Base-by-base conservation (phyloP, 2,329 filamentous ascomycete species). In the Alternaria postmessia region DNA sequence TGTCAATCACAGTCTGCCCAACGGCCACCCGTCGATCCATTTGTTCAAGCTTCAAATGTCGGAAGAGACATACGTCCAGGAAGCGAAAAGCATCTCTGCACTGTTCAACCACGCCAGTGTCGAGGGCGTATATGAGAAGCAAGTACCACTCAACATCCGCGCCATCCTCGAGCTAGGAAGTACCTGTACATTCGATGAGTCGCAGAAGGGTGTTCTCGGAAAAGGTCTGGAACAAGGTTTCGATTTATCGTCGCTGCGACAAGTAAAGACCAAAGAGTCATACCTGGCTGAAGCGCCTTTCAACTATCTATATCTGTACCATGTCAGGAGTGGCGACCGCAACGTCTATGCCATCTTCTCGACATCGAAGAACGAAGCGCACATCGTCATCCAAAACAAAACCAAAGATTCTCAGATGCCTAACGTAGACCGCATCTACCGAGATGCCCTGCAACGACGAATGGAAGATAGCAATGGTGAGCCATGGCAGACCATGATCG, bases 281-380 rank as follows among this genome's bases (percentile, higher is more conserved):
- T 99, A 99, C 72, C 87, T 99, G 3, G 86, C 90, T 18, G 85
- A 89, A 2, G 88, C 89, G 0, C 84, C 88, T 1, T 84, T 98
- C 75, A 89, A 89, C 20, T 99, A 96, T 75, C 85, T 98, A 54
- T 97, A 95, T 74, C 83, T 99, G 28, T 97, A 97, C 58, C 95
- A 99, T 78, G 91, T 99, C 72, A 89, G 90, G 44, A 89, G 93
- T 12, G 93, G 94, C 3, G 94, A 99, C 59, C 87, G 93, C 36
- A 94, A 99, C 73, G 90, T 99, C 52, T 98, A 97, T 76, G 94
- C 93, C 1, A 78, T 99, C 5, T 97, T 99, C 78, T 98, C 94
- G 0, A 94, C 93, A 0, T 87, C 88, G 0, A 90, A 87, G 64
- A 86, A 89, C 12, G 89, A 95, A 70, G 95, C 94, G 0, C 88